Conservation (phyloP, 1,284 basidiomycete species). For the Leccinum griseonigrum region DNA sequence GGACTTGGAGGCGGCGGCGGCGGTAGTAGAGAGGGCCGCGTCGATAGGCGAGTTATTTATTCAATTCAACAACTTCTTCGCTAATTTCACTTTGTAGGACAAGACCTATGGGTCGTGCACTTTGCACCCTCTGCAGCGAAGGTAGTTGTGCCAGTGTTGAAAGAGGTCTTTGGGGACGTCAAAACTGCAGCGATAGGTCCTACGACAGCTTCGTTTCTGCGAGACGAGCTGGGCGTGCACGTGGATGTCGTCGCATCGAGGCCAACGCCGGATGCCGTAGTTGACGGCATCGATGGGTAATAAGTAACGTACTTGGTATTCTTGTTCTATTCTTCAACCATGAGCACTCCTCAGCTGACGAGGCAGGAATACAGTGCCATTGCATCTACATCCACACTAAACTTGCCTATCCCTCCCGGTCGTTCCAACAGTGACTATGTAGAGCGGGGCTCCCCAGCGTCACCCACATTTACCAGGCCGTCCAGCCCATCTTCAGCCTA, state of each 20-base stretch:
- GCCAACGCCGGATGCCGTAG: slow-evolving; percentile 48
- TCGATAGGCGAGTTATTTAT: slow-evolving; percentile 24
- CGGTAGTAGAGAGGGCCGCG: slow-evolving; percentile 32
- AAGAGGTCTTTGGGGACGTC: slow-evolving; percentile 41
- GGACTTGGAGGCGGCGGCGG: slow-evolving; percentile 41
- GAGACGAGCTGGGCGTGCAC: slow-evolving; percentile 40
- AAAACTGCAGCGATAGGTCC: slow-evolving; percentile 64
- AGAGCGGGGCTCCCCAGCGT: slow-evolving; percentile 18
- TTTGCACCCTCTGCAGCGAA: slow-evolving; percentile 74
- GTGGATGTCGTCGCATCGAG: slow-evolving; percentile 56
- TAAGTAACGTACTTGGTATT: slow-evolving; percentile 1
- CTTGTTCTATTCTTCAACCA: slow-evolving; percentile 3
- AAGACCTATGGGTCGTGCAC: slow-evolving; percentile 57
- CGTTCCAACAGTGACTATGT: slow-evolving; percentile 16
- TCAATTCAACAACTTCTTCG: background rate
- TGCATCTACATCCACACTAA: slow-evolving; percentile 26
- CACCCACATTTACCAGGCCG: slow-evolving; percentile 17
- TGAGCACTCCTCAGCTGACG: slow-evolving; percentile 24
- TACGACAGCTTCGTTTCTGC: slow-evolving; percentile 56
- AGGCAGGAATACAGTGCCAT: slow-evolving; percentile 29
- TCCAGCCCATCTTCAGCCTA: slow-evolving; percentile 27
- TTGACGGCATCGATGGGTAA: slow-evolving; percentile 21
- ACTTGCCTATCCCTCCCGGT: slow-evolving; percentile 16
- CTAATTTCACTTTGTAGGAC: slow-evolving; percentile 1
- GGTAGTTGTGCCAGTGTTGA: slow-evolving; percentile 52